These are phyloP conservation scores for Alnus rubra DNA, from an alignment of 306 rosid species.

Conservation along the genomic window DNA sequence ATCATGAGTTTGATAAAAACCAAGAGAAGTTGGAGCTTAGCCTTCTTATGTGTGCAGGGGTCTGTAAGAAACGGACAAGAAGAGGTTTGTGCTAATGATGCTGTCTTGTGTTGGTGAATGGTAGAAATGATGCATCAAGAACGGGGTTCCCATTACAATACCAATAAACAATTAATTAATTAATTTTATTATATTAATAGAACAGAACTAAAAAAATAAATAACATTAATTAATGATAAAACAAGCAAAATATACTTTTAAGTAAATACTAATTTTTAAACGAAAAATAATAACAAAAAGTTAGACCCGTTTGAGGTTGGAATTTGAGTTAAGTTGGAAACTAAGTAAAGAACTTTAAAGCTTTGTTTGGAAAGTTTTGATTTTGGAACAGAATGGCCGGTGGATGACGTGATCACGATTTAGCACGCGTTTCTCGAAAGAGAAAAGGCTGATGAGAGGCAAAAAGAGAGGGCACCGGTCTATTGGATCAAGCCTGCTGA, in stretches of 20 bases:
- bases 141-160: constrained; percentile 65
- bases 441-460: constrained; percentile 43
- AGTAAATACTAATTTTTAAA: constrained; percentile 7
- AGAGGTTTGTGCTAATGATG: constrained; percentile 76
- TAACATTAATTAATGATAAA: constrained; percentile 22
- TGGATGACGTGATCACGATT: constrained; percentile 66
- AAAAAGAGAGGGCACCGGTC: constrained; percentile 49
- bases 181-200: not conserved
- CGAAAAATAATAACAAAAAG: not conserved
- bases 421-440: constrained; percentile 75
- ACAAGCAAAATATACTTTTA: constrained; percentile 39
- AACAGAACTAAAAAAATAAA: not conserved
- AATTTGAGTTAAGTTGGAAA: not conserved
- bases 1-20: constrained; percentile 67
- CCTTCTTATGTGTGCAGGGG: constrained; percentile 20
- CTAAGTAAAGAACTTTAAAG: not conserved
- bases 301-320: not conserved
- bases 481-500: constrained; percentile 48
- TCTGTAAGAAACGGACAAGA: constrained; percentile 65
- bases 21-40: constrained; percentile 40
- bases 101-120: constrained; percentile 89
- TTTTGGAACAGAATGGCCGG: not conserved
- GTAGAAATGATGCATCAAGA: constrained; percentile 70
- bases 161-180: constrained; percentile 18
- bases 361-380: constrained; percentile 12